Base-by-base conservation (phyloP, 2,329 filamentous ascomycete genomes). In the Ceratocystis huliohia region DNA sequence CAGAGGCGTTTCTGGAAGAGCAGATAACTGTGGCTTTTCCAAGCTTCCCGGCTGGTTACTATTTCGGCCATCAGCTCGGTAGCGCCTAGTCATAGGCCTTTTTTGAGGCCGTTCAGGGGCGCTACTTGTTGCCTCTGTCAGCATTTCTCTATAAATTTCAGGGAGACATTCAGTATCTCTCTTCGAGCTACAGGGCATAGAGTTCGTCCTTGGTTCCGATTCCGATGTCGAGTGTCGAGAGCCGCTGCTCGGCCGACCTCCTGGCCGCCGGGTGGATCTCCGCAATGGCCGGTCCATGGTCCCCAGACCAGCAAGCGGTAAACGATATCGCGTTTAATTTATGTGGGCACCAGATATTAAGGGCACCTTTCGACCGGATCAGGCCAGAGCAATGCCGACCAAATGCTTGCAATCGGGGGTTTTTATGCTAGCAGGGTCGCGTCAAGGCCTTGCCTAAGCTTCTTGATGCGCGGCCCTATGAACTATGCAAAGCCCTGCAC, bases 71-170 rank as follows among this genome's bases (percentile, higher is more conserved):
- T n/a, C 28, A 17, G 33, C 25, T 17, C 37, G 25, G 13, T 8
- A 30, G 1, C 59, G 59, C 17, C 66, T 65, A 33, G 65, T 68
- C 25, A 33, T 41, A 1, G 66, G 66, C 7, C 59, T 37, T 25
- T 68, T 65, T 59, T 37, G 64, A 2, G 59, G 66, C 25, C 61
- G 46, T 17, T 48, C 30, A 17, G 64, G 33, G 7, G 45, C 22
- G 8, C 57, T 25, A 3, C 37, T 48, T 10, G 37, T 10, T 8
- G 48, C 64, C 17, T 68, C 59, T n/a, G n/a, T 25, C 6, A 68
- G 50, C 66, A 68, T 68, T 7, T 68, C 66, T 20, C 53, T n/a
- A 46, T 68, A 68, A 7, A 68, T 37, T 10, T 45, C 20, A 15
- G 66, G 56, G 15, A 65, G 41, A 13, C n/a, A 33, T 28, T 66